These are phyloP conservation scores for Cephalotrichum gorgonifer DNA, from an alignment of 2,329 filamentous ascomycete species.

Conservation along the genomic window DNA sequence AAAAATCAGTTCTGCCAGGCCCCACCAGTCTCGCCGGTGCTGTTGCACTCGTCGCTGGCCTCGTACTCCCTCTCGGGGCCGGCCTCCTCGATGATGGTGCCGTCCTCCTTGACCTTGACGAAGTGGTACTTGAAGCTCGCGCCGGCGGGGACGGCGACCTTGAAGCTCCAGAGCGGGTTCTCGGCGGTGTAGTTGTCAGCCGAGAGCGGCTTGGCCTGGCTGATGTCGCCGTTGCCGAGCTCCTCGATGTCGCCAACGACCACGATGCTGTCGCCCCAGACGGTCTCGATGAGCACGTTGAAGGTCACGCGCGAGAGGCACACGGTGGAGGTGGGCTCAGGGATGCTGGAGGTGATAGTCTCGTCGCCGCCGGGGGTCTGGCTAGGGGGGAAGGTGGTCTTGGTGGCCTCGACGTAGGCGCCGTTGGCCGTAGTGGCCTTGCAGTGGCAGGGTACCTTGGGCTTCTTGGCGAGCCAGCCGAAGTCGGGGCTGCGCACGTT, in stretches of 20 bases:
- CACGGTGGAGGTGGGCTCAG: conserved; percentile 1
- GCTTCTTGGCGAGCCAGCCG: conserved; percentile 34
- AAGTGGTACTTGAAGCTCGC: conserved; percentile 51
- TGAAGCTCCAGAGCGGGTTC: conserved; percentile 44
- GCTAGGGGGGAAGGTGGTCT: conserved; percentile 30
- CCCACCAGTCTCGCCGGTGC: neutral
- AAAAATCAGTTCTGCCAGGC: conserved; percentile 1
- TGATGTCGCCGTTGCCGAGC: conserved; percentile 22
- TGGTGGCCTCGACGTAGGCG: conserved; percentile 35
- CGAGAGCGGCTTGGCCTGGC: conserved; percentile 35
- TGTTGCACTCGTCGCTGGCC: conserved; percentile 1
- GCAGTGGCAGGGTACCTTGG: conserved; percentile 39
- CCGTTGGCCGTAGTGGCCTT: conserved; percentile 33
- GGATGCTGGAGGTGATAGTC: neutral
- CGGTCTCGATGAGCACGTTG: conserved; percentile 44
- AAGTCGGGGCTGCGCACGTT: conserved; percentile 43
- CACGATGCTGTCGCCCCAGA: conserved; percentile 54
- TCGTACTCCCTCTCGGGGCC: conserved; percentile 32
- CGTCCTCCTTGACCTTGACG: conserved; percentile 39
- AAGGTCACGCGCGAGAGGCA: conserved; percentile 41
- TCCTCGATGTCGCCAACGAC: conserved; percentile 35
- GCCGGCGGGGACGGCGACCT: conserved; percentile 39
- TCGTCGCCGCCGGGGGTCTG: conserved; percentile 3
- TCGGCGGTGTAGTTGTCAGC: conserved; percentile 41
- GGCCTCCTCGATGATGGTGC: conserved; percentile 46